Base-by-base conservation (phyloP, 352 stramenopile species). In the Globisporangium cystogenes region DNA sequence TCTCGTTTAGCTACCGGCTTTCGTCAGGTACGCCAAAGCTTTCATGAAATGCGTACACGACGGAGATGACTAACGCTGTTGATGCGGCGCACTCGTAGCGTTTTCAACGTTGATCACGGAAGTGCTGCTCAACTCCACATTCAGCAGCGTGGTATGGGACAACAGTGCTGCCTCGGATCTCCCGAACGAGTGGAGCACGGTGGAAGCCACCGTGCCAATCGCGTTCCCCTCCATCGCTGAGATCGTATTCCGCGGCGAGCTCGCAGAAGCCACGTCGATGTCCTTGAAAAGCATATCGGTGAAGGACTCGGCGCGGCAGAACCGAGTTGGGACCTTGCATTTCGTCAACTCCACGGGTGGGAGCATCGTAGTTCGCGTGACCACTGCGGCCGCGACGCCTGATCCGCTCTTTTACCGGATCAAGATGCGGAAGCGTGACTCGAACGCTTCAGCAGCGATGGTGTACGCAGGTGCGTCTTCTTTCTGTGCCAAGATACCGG, bases 341-440 rank as follows among this genome's bases (percentile, higher is more conserved):
- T 48, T 69, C 27, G 3, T 71, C 35, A 45, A 54, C 1, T 54
- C 68, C 3, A 83, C 73, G n/a, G 76, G 73, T 21, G 76, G 76
- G 8, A 72, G 72, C 60, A 62, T 84, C 31, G 43, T 56, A 16
- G n/a, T 84, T 10, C 23, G 52, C 2, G 49, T 71, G 6, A 41
- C 48, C 15, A 48, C 51, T 4, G 43, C 43, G 0, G 37, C 54
- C 16, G 45, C 40, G 0, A 54, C 53, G 2, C 18, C 51, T 24
- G 45, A 62, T 7, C 48, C 64, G 5, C 37, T 74, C 26, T 54
- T 76, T 1, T 72, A 68, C 53, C 59, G 66, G n/a, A 70, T 70
- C 8, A 66, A 73, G n/a, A 60, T 68, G n/a, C 63, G 48, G 1
- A n/a, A 58, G 7, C 15, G 31, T 1, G 37, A 51, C 27, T 51